phyloP scores from a whole-genome alignment of 2,329 filamentous ascomycete species.

The Alternaria burnsii region DNA sequence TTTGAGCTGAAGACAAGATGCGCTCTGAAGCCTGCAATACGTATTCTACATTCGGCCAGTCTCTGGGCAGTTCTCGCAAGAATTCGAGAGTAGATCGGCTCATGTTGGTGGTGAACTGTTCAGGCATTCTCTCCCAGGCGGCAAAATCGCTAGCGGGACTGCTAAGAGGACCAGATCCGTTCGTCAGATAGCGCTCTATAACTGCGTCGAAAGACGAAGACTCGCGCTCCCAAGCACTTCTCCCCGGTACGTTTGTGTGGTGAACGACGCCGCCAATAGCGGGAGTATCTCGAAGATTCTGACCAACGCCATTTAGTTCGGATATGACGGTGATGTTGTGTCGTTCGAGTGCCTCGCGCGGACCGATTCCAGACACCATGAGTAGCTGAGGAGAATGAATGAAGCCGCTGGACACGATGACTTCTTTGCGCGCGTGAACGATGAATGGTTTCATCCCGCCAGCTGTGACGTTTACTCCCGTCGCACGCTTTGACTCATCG shows the following conservation, averaged over 20 bases:
- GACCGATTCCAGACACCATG: constrained; percentile 15
- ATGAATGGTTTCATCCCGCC: constrained; percentile 10
- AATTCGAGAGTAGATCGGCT: constrained; percentile 11
- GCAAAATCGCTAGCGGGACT: constrained; percentile 16
- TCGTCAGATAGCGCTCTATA: constrained; percentile 9
- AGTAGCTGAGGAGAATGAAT: constrained; percentile 10
- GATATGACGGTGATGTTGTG: constrained; percentile 11
- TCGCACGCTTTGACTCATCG: constrained; percentile 8
- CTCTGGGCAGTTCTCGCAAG: constrained; percentile 1
- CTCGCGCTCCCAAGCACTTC: constrained; percentile 9
- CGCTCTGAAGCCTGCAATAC: constrained; percentile 8
- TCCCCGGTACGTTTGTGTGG: constrained; percentile 9
- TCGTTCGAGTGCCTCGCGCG: constrained; percentile 9
- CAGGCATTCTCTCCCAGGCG: constrained; percentile 10
- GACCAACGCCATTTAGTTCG: constrained; percentile 10
- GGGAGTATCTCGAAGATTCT: constrained; percentile 13
- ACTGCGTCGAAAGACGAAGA: constrained; percentile 7
- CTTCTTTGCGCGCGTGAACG: constrained; percentile 7
- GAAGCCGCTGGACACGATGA: constrained; percentile 15
- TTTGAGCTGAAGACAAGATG: not conserved
- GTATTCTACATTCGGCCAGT: constrained; percentile 15
- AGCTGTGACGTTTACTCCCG: constrained; percentile 13
- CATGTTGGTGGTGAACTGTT: constrained; percentile 7
- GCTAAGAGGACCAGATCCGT: constrained; percentile 14
- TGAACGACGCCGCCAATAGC: constrained; percentile 8